A percentile compares a stretch with the other conserved stretches of the same genome.
These are phyloP conservation scores for Nicotiana benthamiana DNA, from an alignment of 257 asterid genomes.

Conservation along the genomic window DNA sequence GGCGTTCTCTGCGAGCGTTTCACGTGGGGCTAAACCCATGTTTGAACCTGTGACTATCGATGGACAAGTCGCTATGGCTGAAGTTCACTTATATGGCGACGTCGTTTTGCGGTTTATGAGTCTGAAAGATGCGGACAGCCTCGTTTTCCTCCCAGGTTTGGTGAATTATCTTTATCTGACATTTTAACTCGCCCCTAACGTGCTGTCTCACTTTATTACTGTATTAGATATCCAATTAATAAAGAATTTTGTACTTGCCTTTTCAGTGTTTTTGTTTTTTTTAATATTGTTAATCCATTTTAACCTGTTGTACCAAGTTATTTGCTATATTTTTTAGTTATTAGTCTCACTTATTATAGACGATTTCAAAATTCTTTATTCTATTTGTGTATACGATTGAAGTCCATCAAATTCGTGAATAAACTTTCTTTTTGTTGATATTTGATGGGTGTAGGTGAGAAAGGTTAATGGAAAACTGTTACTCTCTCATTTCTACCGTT, in stretches of 20 bases:
- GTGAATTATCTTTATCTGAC: slow-evolving; percentile 29
- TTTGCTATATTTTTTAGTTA: not conserved
- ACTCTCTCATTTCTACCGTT: too few relatives aligned
- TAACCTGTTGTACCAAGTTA: too few relatives aligned
- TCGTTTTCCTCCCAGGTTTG: slow-evolving; percentile 43
- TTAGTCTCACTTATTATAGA: not conserved
- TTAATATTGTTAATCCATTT: too few relatives aligned
- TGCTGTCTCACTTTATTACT: not conserved
- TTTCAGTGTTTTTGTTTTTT: too few relatives aligned
- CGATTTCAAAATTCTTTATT: too few relatives aligned
- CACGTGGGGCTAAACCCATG: slow-evolving; percentile 63
- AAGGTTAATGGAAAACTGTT: not conserved
- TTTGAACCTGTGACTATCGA: slow-evolving; percentile 37
- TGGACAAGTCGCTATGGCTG: slow-evolving; percentile 43
- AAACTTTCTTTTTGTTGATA: not conserved
- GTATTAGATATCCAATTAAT: not conserved
- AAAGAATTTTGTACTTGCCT: too few relatives aligned
- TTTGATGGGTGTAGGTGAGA: not conserved
- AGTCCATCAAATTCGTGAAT: not conserved
- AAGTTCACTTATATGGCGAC: slow-evolving; percentile 72
- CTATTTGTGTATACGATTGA: not conserved
- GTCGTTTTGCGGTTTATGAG: slow-evolving; percentile 65
- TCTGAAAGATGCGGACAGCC: not conserved
- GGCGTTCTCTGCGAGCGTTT: slow-evolving; percentile 47
- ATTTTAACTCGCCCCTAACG: slow-evolving; percentile 4